Evolutionary conservation across 495 filamentous ascomycete species (phyloP), one percentile per base, ranked within the genome.

Genomic region (Margaritispora aquatica): DNA sequence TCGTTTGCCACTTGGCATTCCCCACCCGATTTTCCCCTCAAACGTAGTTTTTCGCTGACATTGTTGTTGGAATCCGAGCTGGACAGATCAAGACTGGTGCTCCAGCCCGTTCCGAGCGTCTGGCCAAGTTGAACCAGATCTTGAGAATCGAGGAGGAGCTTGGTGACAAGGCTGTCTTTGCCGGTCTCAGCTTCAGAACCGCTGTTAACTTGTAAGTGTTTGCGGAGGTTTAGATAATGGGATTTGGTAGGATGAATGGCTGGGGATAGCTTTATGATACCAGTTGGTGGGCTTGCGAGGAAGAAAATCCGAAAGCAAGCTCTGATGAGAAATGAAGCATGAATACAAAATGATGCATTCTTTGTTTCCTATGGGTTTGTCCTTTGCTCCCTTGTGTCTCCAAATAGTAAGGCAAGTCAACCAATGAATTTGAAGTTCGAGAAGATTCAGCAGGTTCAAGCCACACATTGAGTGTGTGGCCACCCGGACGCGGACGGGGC

Each of bases 51-150:
- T n/a, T n/a, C n/a, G n/a, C n/a, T n/a, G n/a, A n/a, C n/a, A n/a
- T n/a, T n/a, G n/a, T n/a, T 59, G 94, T 97, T 65, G 94, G 95
- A 77, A 87, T 97, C 68, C 88, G 95, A 65, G 79, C 92, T 65
- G 95, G 95, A 64, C 90, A 99, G 81, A 97, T 97, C 85, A 97
- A 98, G 90, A 97, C 94, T 66, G 95, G 94, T 84, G 94, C 94
- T 57, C 94, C 94, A 60, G 86, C 85, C 71, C 82, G 95, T 64
- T 97, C 92, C 56, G 95, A 99, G 84, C 92, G 95, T 80, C 82
- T 97, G 62, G 94, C 95, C 68, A 99, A 99, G 85, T 88, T 99
- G 68, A 98, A 99, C 87, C 95, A 67, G 57, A 97, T 99, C 73
- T 90, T 99, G 73, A 88, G 95, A 69, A 99, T 99, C 67, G 95